Evolutionary conservation across 2,329 filamentous ascomycete genomes (phyloP).

Genomic region (Stemphylium vesicarium): DNA sequence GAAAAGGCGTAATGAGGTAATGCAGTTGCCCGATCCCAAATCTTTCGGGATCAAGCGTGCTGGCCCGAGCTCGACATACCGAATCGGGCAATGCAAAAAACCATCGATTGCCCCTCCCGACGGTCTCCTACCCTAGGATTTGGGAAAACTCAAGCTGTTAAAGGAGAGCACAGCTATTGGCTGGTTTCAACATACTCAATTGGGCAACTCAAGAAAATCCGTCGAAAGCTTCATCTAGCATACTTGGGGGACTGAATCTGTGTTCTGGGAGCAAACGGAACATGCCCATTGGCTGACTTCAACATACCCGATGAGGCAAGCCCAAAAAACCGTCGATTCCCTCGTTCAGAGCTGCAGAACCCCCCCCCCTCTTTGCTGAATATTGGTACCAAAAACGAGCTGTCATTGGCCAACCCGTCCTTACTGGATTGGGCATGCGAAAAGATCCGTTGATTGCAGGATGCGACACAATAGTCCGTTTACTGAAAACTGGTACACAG

Average conservation of each 20-base stretch:
- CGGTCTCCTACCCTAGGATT: no score
- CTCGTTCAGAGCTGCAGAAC: no score
- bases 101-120: background rate
- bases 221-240: no score
- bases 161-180: no score
- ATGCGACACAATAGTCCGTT: background rate
- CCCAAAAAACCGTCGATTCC: background rate
- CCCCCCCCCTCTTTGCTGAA: no score
- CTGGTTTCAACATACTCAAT: no score
- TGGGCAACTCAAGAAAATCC: no score
- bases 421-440: background rate
- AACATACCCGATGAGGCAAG: background rate
- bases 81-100: background rate
- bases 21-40: conserved; percentile 6
- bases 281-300: background rate
- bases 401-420: no score
- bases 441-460: background rate
- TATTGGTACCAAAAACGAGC: no score
- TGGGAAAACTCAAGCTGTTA: no score
- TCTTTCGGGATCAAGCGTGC: conserved; percentile 6
- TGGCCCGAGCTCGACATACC: conserved; percentile 12
- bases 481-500: background rate
- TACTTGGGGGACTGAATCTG: background rate
- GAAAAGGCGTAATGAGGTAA: background rate
- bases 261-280: background rate